phyloP scores from a whole-genome alignment of 2,329 filamentous ascomycete genomes.

The Phyllosticta citrichinensis region DNA sequence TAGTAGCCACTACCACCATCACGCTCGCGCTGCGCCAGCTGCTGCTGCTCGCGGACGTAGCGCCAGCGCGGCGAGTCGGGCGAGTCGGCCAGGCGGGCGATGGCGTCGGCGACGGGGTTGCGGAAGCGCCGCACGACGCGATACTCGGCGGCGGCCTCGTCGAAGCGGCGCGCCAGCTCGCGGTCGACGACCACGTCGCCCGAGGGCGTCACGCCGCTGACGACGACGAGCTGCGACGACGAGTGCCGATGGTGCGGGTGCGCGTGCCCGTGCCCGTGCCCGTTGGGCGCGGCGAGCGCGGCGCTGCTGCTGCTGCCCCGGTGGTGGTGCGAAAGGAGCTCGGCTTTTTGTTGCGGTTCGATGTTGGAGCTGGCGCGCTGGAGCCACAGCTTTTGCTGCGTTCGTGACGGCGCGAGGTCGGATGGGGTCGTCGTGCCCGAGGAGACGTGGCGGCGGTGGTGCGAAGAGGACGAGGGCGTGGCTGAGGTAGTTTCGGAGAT shows the following conservation, averaged over 20 bases:
- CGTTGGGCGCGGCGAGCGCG: slow-evolving; percentile 23
- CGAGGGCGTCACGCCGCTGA: slow-evolving; percentile 11
- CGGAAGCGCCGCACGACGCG: slow-evolving; percentile 63
- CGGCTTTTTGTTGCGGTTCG: slow-evolving; percentile 45
- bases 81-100: slow-evolving; percentile 44
- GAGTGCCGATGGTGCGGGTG: slow-evolving; percentile 24
- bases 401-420: slow-evolving; percentile 46
- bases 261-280: background rate
- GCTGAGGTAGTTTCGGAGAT: slow-evolving; percentile 15
- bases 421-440: slow-evolving; percentile 30
- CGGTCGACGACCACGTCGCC: slow-evolving; percentile 43
- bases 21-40: background rate
- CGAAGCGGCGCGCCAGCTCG: slow-evolving; percentile 53
- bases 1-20: background rate
- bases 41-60: background rate
- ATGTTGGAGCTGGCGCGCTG: slow-evolving; percentile 64
- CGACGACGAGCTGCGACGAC: slow-evolving; percentile 13
- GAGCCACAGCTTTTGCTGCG: slow-evolving; percentile 66
- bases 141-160: slow-evolving; percentile 63
- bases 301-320: slow-evolving; percentile 20
- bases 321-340: slow-evolving; percentile 23
- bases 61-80: slow-evolving; percentile 31
- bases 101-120: slow-evolving; percentile 56
- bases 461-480: background rate
- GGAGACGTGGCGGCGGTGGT: slow-evolving; percentile 6